These are phyloP conservation scores for Eucalyptus tenuipes DNA, from an alignment of 345 rosid species.

Conservation along the genomic window DNA sequence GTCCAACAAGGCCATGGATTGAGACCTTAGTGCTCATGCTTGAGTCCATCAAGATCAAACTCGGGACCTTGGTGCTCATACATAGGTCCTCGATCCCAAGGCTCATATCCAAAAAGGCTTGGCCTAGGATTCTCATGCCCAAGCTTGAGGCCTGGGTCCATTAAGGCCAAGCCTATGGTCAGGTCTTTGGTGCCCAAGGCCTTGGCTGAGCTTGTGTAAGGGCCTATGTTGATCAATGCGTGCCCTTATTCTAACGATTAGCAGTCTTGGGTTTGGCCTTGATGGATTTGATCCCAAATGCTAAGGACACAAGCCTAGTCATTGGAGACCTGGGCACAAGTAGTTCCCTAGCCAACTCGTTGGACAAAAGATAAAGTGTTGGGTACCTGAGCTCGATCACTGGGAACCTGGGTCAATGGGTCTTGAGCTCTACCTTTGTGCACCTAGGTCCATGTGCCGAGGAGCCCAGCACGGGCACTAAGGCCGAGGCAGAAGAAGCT, in stretches of 20 bases:
- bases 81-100: fast-evolving
- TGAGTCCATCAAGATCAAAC: neutral
- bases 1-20: neutral
- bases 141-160: neutral
- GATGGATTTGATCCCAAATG: too few species aligned
- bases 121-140: neutral
- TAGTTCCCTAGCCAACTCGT: neutral
- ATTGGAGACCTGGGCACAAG: fast-evolving
- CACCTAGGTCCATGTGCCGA: neutral
- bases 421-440: neutral
- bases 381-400: fast-evolving
- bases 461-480: fast-evolving
- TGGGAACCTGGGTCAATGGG: fast-evolving
- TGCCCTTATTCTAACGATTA: neutral
- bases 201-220: too few species aligned
- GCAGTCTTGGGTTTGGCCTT: fast-evolving
- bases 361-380: neutral
- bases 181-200: neutral
- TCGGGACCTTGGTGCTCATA: neutral
- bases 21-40: neutral
- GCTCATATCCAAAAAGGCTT: too few species aligned
- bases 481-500: neutral
- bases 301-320: neutral
- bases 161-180: neutral
- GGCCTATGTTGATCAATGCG: neutral